A percentile compares a stretch with the other conserved stretches of the same genome.
These are phyloP conservation scores for Suillus cothurnatus DNA, from an alignment of 768 basidiomycete species.

Conservation along the genomic window DNA sequence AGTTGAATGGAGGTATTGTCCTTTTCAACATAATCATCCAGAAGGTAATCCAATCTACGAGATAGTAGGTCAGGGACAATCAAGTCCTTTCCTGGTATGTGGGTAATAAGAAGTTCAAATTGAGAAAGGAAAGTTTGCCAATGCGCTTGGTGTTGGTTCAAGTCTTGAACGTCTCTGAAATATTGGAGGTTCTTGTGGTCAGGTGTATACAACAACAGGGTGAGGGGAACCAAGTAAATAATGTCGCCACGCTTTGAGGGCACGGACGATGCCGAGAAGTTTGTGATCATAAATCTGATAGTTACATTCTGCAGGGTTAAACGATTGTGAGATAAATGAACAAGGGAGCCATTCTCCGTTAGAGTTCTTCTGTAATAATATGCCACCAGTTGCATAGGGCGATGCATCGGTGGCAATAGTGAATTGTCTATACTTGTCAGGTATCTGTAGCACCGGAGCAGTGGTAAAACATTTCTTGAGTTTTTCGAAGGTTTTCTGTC, in stretches of 20 bases:
- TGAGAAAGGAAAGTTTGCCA: background rate
- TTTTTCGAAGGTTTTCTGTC: constrained; percentile 25
- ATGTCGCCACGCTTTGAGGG: constrained; percentile 21
- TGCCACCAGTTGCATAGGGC: background rate
- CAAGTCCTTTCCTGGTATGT: no score
- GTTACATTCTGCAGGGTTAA: constrained; percentile 39
- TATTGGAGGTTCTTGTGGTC: constrained; percentile 29
- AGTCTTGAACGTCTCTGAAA: constrained; percentile 5
- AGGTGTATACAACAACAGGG: constrained; percentile 34
- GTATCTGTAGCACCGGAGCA: background rate
- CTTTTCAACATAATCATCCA: no score
- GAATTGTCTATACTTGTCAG: constrained; percentile 11
- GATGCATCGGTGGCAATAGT: constrained; percentile 7
- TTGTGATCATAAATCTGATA: constrained; percentile 48
- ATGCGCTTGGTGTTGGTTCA: constrained; percentile 40
- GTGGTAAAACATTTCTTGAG: constrained; percentile 30
- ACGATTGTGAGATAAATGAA: background rate
- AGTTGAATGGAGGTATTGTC: no score
- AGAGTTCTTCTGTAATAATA: background rate
- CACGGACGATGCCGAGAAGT: background rate
- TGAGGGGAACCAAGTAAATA: constrained; percentile 35
- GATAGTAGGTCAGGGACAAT: no score
- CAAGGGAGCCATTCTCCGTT: background rate
- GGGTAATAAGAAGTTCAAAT: background rate
- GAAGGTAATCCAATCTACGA: no score